Evolutionary conservation across 441 rosid species (phyloP), one percentile per base, ranked within the genome.

Genomic region (Eutrema salsugineum): DNA sequence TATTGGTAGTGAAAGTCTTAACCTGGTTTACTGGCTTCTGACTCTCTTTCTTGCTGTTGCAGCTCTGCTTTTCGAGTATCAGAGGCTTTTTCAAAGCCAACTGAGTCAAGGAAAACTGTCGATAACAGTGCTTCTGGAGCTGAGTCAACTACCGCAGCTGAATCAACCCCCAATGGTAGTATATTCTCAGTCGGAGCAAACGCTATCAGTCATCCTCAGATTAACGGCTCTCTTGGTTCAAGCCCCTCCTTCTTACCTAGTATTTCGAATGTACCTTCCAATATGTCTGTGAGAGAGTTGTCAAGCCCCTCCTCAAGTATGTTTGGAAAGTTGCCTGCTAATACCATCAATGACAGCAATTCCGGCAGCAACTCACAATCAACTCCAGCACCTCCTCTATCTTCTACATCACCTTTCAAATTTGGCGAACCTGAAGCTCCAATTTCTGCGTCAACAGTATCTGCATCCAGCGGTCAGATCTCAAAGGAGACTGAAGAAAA

Each of bases 181-280:
- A 40, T 77, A 56, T 87, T 88, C 73, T 75, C 83, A 17, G 81
- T 77, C 49, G 83, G 84, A 56, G 49, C 71, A 46, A 61, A 79
- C 15, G 15, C 70, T 30, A 80, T 64, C 73, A 35, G 72, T 78
- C 77, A 83, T 22, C 72, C 55, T 79, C 50, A 43, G 63, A 83
- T 57, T 67, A 84, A 82, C 80, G 91, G 90, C 32, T 71, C 85
- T 58, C 65, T 76, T 70, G 73, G 78, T 63, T 76, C 91, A 17
- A 63, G 24, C 76, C 72, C 80, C 51, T 67, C 56, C 59, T 44
- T 79, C 58, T 63, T 81, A 63, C 77, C 84, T 19, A 16, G 76
- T 14, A 20, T 32, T 36, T 68, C 82, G 27, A 67, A 79, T 38
- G 47, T 20, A 1, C 72, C 77, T 69, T 77, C 88, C 15, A 55